Evolutionary conservation across 192 early-diverging fungal species (phyloP), one percentile per base, ranked within the genome.

Genomic region (Umbelopsis isabellina): DNA sequence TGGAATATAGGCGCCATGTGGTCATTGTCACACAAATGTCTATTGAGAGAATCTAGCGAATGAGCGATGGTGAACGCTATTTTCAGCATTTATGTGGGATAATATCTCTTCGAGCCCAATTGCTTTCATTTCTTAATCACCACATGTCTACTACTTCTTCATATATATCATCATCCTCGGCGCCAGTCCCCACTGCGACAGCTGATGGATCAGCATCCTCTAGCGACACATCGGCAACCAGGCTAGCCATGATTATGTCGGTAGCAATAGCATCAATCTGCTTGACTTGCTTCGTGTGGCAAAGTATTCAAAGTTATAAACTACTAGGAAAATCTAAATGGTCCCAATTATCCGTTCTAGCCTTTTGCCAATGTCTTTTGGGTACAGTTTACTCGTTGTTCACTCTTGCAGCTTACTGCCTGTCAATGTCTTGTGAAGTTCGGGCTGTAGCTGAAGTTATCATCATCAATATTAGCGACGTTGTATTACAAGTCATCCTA

Each of bases 391-490:
- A 35, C 18, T 61, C 55, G 21, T 15, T 30, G 16, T 18, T 61
- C 1, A 27, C 27, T 25, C 33, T 61, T 23, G 27, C 55, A 16
- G 55, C 27, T 1, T 61, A 61, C 18, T 30, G 27, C 1, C 30
- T 33, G 2, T 61, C 55, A 30, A 35, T 61, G 11, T 61, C 55
- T 25, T 61, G 55, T 18, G 55, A 61, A 35, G 16, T 61, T 35
- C 55, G 55, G 3, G 55, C 55, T 61, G 55, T 61, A 18, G 55
- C 55, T 37, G 55, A 61, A 30, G 15, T 61, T 2, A 61, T 61
- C 18, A 25, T 25, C 27, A 61, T 61, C 25, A 61, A 61, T 35
- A 61, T n/a, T 0, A 30, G 55, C 55, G 55, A 61, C 7, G 8
- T 35, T 11, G 2, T 61, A 2, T 12, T 61, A 13, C 55, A 61